phyloP scores from a whole-genome alignment of 2,329 filamentous ascomycete species.

The Trichoderma guizhouense region DNA sequence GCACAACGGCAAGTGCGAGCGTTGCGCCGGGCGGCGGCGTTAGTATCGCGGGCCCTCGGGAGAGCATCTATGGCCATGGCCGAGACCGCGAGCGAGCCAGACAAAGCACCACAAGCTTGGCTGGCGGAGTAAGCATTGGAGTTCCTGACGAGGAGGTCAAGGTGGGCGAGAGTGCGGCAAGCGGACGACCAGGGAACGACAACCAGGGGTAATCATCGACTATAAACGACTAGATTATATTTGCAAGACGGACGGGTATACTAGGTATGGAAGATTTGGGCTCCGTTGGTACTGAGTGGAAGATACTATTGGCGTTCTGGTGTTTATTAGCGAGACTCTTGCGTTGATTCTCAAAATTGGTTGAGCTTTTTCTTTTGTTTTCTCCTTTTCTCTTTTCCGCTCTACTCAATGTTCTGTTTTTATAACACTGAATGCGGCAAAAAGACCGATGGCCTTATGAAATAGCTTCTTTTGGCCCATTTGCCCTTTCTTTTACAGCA shows the following conservation, averaged over 20 bases:
- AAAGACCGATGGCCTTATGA: background rate
- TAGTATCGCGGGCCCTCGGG: slow-evolving; percentile 46
- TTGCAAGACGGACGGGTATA: background rate
- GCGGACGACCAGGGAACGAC: slow-evolving; percentile 31
- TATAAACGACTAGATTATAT: background rate
- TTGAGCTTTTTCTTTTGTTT: background rate
- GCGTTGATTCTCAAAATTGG: background rate
- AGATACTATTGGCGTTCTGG: background rate
- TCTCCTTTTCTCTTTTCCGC: background rate
- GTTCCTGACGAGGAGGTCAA: slow-evolving; percentile 58
- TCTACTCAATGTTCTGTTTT: background rate
- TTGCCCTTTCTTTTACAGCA: background rate
- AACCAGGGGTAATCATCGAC: background rate
- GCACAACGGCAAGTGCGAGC: slow-evolving; percentile 50
- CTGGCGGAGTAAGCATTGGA: slow-evolving; percentile 48
- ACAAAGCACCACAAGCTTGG: slow-evolving; percentile 45
- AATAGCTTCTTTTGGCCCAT: background rate
- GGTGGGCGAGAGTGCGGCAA: slow-evolving; percentile 61
- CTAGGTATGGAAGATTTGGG: background rate
- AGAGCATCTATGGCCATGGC: slow-evolving; percentile 31
- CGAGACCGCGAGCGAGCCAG: slow-evolving; percentile 43
- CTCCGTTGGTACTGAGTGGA: background rate
- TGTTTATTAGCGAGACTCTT: background rate
- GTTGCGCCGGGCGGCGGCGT: slow-evolving; percentile 37
- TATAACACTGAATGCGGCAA: background rate